Base-by-base conservation (phyloP, 2,329 filamentous ascomycete species). In the Fragosphaeria purpurea region DNA sequence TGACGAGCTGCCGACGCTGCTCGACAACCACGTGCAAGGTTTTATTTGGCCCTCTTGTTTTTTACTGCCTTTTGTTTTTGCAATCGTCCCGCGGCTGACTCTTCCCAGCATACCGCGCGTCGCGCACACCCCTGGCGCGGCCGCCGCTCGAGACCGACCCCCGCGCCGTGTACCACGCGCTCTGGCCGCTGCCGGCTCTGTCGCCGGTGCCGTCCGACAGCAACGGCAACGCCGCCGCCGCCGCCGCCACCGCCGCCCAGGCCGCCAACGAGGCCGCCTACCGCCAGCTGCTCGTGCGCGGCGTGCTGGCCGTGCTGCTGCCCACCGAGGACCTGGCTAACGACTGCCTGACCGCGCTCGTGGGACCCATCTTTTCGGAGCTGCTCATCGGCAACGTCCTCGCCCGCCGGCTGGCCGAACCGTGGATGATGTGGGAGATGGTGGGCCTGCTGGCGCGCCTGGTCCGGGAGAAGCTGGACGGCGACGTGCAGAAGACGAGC, bases 271-370 rank as follows among this genome's bases (percentile, higher is more conserved):
- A 97, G 70, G 75, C 76, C 32, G 75, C 80, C 44, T 97, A 96
- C 72, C 85, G 91, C 59, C 88, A 95, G 62, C 72, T 97, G 51
- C 74, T 97, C n/a, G 84, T 90, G 12, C 83, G 90, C 62, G 87
- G 85, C 34, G 75, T 89, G 39, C 72, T 98, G 55, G 84, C 88
- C 31, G 75, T 95, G 48, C 76, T 98, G 12, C 75, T 98, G 22
- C 93, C 93, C 8, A 93, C 89, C 12, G 91, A 97, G 61, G 91
- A 97, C 64, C 73, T 97, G 40, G 82, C 91, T 61, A 97, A 95
- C 64, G 80, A 80, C 49, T 95, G 88, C 64, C 73, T 97, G 60
- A 85, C 86, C 51, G 78, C 87, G 38, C 73, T 98, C 55, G 85
- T 96, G 55, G 82, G 83, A 50, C 88, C 96, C 67, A 86, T 97